phyloP scores from a whole-genome alignment of 2,329 filamentous ascomycete species.

The Diaporthe ilicicola region DNA sequence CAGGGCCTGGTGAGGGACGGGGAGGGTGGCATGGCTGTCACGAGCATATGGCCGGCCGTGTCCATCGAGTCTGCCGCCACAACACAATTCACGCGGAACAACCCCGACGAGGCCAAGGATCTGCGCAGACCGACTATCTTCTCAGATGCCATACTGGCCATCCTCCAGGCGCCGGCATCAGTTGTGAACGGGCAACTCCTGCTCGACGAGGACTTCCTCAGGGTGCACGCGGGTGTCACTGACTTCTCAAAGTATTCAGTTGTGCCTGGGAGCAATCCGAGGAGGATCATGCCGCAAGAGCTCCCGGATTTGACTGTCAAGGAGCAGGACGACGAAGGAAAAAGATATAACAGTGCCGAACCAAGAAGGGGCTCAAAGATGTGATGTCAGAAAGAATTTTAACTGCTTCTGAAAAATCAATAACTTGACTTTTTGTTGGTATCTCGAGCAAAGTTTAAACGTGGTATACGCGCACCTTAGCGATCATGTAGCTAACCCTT shows the following conservation, averaged over 20 bases:
- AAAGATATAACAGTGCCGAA: constrained; percentile 70
- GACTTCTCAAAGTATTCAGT: constrained; percentile 80
- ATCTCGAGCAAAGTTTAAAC: constrained; percentile 7
- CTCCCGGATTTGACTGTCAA: constrained; percentile 76
- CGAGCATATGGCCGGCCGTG: constrained; percentile 82
- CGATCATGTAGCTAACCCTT: constrained; percentile 15
- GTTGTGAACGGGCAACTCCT: constrained; percentile 76
- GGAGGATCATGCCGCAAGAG: constrained; percentile 79
- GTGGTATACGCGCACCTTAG: not conserved
- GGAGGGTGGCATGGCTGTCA: constrained; percentile 71
- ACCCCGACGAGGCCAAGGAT: constrained; percentile 60
- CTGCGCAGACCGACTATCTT: constrained; percentile 78
- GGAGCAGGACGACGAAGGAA: constrained; percentile 84
- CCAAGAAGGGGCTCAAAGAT: constrained; percentile 47
- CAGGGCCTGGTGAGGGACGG: constrained; percentile 61
- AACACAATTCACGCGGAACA: constrained; percentile 54
- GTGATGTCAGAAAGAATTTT: constrained; percentile 37
- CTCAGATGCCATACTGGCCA: constrained; percentile 79
- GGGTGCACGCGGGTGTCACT: constrained; percentile 66
- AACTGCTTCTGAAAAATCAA: not conserved
- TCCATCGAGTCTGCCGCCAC: constrained; percentile 82
- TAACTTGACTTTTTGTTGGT: not conserved
- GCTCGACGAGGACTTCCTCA: constrained; percentile 84
- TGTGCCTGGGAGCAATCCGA: constrained; percentile 68
- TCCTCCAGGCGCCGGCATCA: constrained; percentile 67